Evolutionary conservation across 768 basidiomycete genomes (phyloP).

Genomic region (Austroboletus eburneus): DNA sequence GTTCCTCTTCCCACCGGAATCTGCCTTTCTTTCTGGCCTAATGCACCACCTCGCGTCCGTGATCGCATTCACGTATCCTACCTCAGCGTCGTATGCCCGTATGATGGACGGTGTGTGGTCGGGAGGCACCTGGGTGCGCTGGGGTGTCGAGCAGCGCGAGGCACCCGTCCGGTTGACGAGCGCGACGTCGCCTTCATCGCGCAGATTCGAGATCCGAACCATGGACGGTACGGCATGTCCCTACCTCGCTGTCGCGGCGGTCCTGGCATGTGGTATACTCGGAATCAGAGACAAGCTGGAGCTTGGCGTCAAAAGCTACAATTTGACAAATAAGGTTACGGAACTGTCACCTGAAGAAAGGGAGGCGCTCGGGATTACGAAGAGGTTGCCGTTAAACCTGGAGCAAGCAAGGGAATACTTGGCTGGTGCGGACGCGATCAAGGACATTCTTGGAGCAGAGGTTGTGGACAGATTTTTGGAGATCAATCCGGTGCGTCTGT

Average conservation of each 20-base stretch:
- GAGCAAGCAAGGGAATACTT: slow-evolving; percentile 45
- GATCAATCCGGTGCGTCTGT: slow-evolving; percentile 44
- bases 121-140: slow-evolving; percentile 65
- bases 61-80: slow-evolving; percentile 55
- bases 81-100: slow-evolving; percentile 57
- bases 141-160: slow-evolving; percentile 71
- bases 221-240: slow-evolving; percentile 63
- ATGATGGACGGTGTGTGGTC: slow-evolving; percentile 65
- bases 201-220: slow-evolving; percentile 60
- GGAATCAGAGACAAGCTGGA: slow-evolving; percentile 42
- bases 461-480: slow-evolving; percentile 44
- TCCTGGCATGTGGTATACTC: slow-evolving; percentile 50
- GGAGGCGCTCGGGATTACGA: slow-evolving; percentile 41
- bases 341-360: slow-evolving; percentile 44
- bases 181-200: slow-evolving; percentile 39
- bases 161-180: slow-evolving; percentile 55
- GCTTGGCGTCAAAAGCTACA: slow-evolving; percentile 39
- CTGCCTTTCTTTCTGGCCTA: slow-evolving; percentile 59
- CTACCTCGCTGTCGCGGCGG: slow-evolving; percentile 54
- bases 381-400: slow-evolving; percentile 48
- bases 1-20: slow-evolving; percentile 41
- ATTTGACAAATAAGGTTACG: slow-evolving; percentile 33
- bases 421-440: slow-evolving; percentile 34
- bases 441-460: slow-evolving; percentile 41
- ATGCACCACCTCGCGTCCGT: slow-evolving; percentile 55